These are phyloP conservation scores for Ophioceras dolichostomum DNA, from an alignment of 2,329 filamentous ascomycete species.

Conservation along the genomic window DNA sequence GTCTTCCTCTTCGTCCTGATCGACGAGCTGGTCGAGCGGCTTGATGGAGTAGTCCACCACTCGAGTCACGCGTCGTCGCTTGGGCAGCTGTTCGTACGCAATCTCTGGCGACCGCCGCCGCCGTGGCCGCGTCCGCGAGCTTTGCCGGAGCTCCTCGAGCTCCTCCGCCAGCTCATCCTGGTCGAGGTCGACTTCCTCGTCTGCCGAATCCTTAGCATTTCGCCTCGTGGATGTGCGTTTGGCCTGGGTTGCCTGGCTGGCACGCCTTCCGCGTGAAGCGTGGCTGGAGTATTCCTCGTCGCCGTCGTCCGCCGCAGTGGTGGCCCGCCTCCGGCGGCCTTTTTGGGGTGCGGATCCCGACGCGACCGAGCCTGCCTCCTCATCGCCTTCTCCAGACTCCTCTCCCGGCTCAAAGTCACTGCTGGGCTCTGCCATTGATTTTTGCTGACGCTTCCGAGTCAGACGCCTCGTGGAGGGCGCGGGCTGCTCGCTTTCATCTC, in stretches of 20 bases:
- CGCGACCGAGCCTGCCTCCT: slow-evolving; percentile 23
- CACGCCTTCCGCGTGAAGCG: slow-evolving; percentile 34
- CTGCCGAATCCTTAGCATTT: slow-evolving; percentile 33
- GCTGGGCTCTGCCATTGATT: slow-evolving; percentile 38
- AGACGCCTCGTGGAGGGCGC: slow-evolving; percentile 30
- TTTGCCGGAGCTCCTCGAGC: slow-evolving; percentile 46
- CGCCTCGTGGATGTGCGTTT: slow-evolving; percentile 3
- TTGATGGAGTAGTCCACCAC: slow-evolving; percentile 80
- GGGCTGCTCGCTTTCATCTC: slow-evolving; percentile 10
- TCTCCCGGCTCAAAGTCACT: slow-evolving; percentile 51
- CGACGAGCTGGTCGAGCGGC: slow-evolving; percentile 57
- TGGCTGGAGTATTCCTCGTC: slow-evolving; percentile 36
- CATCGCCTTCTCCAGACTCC: slow-evolving; percentile 44
- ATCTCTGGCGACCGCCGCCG: slow-evolving; percentile 42
- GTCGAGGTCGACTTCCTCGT: slow-evolving; percentile 46
- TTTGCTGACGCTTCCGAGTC: slow-evolving; percentile 31
- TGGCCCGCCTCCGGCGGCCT: slow-evolving; percentile 14
- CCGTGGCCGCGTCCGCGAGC: slow-evolving; percentile 35
- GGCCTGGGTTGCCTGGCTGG: slow-evolving; percentile 15
- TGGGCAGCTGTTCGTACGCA: slow-evolving; percentile 42
- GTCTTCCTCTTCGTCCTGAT: slow-evolving; percentile 66
- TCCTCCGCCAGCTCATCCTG: slow-evolving; percentile 55
- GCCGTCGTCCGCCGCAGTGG: slow-evolving; percentile 24
- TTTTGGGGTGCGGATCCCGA: slow-evolving; percentile 10
- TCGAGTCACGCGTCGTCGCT: slow-evolving; percentile 44